Percentiles rank a stretch among this genome's conserved stretches.
phyloP scores from a whole-genome alignment of 345 rosid species.

The Melastoma malabathricum region DNA sequence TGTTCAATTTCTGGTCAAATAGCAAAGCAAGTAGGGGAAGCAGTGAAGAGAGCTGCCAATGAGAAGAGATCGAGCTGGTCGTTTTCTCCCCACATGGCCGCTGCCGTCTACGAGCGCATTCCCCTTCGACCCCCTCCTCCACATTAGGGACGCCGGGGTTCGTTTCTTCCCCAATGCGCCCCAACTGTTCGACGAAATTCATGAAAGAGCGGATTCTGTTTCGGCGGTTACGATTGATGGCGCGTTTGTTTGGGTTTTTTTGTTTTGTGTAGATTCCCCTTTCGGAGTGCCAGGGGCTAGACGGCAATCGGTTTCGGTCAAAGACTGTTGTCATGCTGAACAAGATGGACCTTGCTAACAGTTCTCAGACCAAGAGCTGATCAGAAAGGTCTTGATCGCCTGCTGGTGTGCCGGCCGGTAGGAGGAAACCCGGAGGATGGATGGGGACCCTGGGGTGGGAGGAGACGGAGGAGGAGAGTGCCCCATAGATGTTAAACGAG shows the following conservation, averaged over 20 bases:
- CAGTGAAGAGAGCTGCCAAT: slow-evolving; percentile 23
- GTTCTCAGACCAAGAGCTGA: slow-evolving; percentile 31
- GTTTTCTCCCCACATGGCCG: slow-evolving; percentile 69
- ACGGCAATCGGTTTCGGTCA: slow-evolving; percentile 13
- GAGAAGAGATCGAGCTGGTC: slow-evolving; percentile 23
- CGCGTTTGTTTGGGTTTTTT: not conserved
- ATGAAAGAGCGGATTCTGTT: slow-evolving; percentile 4
- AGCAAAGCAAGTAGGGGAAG: slow-evolving; percentile 33
- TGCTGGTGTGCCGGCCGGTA: too few relatives aligned
- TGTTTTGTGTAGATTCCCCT: slow-evolving; percentile 38
- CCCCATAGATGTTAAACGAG: too few relatives aligned
- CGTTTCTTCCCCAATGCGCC: not conserved
- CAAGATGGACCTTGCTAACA: slow-evolving; percentile 62
- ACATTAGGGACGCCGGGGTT: slow-evolving; percentile 77
- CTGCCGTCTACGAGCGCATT: slow-evolving; percentile 52
- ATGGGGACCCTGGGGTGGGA: too few relatives aligned
- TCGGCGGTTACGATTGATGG: not conserved
- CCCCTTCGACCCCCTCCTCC: slow-evolving; percentile 45
- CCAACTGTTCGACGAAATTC: slow-evolving; percentile 30
- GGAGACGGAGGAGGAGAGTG: too few relatives aligned
- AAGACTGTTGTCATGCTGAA: slow-evolving; percentile 50
- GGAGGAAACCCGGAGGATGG: too few relatives aligned
- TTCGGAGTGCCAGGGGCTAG: slow-evolving; percentile 39
- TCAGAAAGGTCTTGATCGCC: too few relatives aligned
- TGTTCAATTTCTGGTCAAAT: slow-evolving; percentile 1